Evolutionary conservation across 371 early-diverging fungal species (phyloP).

Genomic region (Mucor lusitanicus): DNA sequence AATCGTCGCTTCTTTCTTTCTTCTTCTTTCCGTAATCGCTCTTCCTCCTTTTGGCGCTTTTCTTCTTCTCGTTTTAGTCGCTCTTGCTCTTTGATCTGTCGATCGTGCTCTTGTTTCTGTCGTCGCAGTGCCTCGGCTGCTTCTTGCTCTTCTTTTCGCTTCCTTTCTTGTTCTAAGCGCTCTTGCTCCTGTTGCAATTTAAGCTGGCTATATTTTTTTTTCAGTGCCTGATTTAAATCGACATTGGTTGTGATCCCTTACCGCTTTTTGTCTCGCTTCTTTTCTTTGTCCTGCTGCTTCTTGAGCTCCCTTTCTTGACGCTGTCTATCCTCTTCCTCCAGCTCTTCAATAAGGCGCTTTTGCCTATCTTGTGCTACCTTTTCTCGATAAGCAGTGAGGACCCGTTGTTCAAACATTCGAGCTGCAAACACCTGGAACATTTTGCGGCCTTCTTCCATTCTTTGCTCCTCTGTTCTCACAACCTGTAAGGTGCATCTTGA

Average conservation of each 20-base stretch:
- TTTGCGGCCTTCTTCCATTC: conserved; percentile 88
- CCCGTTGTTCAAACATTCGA: conserved; percentile 94
- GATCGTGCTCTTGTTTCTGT: conserved; percentile 46
- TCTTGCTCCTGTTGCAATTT: conserved; percentile 48
- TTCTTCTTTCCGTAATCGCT: conserved; percentile 25
- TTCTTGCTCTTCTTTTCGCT: conserved; percentile 40
- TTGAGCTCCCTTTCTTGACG: conserved; percentile 69
- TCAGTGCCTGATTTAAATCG: background rate
- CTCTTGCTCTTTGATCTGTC: conserved; percentile 52
- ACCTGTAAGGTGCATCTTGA: conserved; percentile 50
- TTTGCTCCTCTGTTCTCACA: conserved; percentile 76
- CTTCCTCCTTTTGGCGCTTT: conserved; percentile 27
- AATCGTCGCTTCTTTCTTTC: conserved; percentile 17
- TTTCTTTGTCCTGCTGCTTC: conserved; percentile 70
- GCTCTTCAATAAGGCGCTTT: conserved; percentile 74
- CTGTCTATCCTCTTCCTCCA: conserved; percentile 79
- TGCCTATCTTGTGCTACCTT: conserved; percentile 86
- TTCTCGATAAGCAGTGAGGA: conserved; percentile 88
- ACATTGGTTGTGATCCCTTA: conserved; percentile 16
- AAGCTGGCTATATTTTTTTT: conserved; percentile 25
- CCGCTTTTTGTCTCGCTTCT: conserved; percentile 63
- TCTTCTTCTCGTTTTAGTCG: conserved; percentile 32
- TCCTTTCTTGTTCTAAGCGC: conserved; percentile 48
- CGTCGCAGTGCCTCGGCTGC: conserved; percentile 36
- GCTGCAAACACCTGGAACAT: conserved; percentile 96